A percentile compares a stretch with the other conserved stretches of the same genome.
Evolutionary conservation across 1,284 basidiomycete species (phyloP).

Genomic region (Trametes sp.): DNA sequence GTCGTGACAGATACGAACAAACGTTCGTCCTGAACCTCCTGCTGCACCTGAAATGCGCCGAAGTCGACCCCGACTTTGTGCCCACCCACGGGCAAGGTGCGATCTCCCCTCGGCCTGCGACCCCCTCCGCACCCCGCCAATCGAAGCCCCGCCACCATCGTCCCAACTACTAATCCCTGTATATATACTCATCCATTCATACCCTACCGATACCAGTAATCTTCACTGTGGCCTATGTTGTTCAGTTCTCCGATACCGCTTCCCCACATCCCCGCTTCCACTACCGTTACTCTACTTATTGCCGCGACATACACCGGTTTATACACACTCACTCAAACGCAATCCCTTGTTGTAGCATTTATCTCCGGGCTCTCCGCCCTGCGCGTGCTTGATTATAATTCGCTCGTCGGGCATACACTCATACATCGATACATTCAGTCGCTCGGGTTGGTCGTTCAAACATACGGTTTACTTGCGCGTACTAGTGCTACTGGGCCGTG

Average conservation of each 20-base stretch:
- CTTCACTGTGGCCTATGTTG: slow-evolving; percentile 21
- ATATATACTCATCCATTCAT: slow-evolving; percentile 25
- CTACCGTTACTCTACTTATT: slow-evolving; percentile 7
- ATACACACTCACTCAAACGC: slow-evolving; percentile 13
- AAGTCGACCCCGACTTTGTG: slow-evolving; percentile 76
- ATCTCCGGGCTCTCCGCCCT: background rate
- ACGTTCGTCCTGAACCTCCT: slow-evolving; percentile 87
- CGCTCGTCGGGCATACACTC: background rate
- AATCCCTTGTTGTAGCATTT: slow-evolving; percentile 32
- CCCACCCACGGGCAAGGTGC: slow-evolving; percentile 82
- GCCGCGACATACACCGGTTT: background rate
- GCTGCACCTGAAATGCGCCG: slow-evolving; percentile 77
- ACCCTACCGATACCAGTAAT: slow-evolving; percentile 30
- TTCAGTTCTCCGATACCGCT: slow-evolving; percentile 19
- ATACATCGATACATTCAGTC: background rate
- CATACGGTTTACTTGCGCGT: slow-evolving; percentile 1
- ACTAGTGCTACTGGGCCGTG: slow-evolving; percentile 10
- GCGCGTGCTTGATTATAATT: slow-evolving; percentile 7
- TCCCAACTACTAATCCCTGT: slow-evolving; percentile 43
- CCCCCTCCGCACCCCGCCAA: slow-evolving; percentile 45
- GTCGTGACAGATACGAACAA: slow-evolving; percentile 76
- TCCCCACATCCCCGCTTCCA: background rate
- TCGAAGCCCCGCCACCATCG: slow-evolving; percentile 59
- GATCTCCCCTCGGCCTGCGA: slow-evolving; percentile 35
- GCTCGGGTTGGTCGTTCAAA: background rate